A percentile compares a stretch with the other conserved stretches of the same genome.
These are phyloP conservation scores for Ichthyophthirius multifiliis DNA, from an alignment of 169 alveolate species.

Conservation along the genomic window DNA sequence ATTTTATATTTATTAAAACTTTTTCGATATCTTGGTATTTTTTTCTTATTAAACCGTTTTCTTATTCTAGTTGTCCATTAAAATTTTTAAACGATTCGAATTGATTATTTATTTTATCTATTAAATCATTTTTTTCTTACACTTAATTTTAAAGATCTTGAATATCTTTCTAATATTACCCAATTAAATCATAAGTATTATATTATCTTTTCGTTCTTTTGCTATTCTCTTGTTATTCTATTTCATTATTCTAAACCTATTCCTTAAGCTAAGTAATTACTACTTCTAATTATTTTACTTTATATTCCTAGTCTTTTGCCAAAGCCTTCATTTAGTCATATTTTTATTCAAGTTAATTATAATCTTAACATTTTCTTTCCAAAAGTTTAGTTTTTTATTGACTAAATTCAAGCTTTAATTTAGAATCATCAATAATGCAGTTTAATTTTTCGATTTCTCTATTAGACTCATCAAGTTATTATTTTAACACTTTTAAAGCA, in stretches of 20 bases:
- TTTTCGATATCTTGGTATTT: too few species aligned
- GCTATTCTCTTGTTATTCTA: too few species aligned
- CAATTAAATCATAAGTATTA: too few species aligned
- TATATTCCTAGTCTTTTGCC: conserved; percentile 47
- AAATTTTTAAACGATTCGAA: too few species aligned
- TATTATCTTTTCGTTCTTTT: too few species aligned
- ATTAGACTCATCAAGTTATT: not conserved
- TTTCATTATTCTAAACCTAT: conserved; percentile 30
- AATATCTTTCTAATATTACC: too few species aligned
- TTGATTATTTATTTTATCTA: too few species aligned
- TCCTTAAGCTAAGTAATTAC: conserved; percentile 13
- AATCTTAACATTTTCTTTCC: conserved; percentile 9
- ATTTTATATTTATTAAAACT: too few species aligned
- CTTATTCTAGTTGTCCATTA: too few species aligned
- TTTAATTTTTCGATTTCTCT: not conserved
- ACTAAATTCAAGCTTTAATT: not conserved
- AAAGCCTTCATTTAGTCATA: not conserved
- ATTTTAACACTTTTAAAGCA: not conserved
- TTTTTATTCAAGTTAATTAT: not conserved
- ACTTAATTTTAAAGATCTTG: too few species aligned
- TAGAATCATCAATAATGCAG: not conserved
- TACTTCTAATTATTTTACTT: conserved; percentile 21
- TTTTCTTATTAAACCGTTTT: too few species aligned
- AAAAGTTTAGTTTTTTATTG: not conserved
- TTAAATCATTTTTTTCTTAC: too few species aligned